Evolutionary conservation across 176 grass and related monocot genomes (phyloP).

Genomic region (Alopecurus myosuroides): DNA sequence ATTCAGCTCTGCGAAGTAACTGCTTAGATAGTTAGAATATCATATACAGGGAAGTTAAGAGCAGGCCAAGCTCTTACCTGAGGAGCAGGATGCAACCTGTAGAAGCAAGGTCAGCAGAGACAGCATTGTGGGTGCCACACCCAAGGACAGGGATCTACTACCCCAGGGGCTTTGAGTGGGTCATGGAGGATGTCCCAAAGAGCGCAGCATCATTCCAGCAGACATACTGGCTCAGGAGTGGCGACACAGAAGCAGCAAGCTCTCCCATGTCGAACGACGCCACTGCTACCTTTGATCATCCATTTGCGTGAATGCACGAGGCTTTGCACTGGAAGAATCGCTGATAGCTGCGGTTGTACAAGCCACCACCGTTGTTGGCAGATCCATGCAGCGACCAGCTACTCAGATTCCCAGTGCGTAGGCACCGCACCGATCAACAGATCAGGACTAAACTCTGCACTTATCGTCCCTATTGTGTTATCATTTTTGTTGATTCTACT

Average conservation of each 20-base stretch:
- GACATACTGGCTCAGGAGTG: constrained; percentile 69
- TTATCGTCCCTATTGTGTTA: background rate
- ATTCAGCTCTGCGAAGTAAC: constrained; percentile 13
- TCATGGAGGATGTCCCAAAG: constrained; percentile 84
- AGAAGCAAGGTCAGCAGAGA: constrained; percentile 33
- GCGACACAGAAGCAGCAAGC: constrained; percentile 40
- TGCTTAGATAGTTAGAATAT: background rate
- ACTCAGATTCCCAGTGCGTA: constrained; percentile 18
- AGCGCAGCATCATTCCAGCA: constrained; percentile 57
- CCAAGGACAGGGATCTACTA: constrained; percentile 96
- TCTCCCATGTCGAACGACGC: constrained; percentile 13
- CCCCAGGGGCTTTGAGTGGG: constrained; percentile 85
- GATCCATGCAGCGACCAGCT: constrained; percentile 24
- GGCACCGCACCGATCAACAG: background rate
- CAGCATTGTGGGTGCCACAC: constrained; percentile 71
- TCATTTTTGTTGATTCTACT: background rate
- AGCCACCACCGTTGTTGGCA: constrained; percentile 8
- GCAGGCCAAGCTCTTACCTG: constrained; percentile 36
- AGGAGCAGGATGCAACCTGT: constrained; percentile 14
- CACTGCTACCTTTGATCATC: constrained; percentile 35
- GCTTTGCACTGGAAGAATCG: constrained; percentile 21
- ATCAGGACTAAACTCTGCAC: constrained; percentile 20
- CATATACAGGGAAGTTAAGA: constrained; percentile 36
- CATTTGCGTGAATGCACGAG: constrained; percentile 36
- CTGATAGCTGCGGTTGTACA: constrained; percentile 10